A percentile compares a stretch with the other conserved stretches of the same genome.
Conservation (phyloP, 805 yeast species). For the Wickerhamomyces canadensis region DNA sequence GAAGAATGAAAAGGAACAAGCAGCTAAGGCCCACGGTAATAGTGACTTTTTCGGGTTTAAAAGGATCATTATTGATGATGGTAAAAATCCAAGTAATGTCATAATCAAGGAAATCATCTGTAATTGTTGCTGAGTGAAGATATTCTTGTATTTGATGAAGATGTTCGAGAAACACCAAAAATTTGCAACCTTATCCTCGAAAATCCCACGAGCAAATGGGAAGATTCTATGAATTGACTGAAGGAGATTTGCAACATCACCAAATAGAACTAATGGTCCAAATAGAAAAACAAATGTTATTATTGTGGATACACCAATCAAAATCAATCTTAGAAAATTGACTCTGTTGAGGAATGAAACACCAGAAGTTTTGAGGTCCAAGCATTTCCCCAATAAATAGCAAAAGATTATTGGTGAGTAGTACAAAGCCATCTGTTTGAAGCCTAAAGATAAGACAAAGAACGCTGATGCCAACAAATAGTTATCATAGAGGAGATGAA, state of each 20-base stretch:
- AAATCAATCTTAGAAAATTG: constrained; percentile 50
- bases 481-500: constrained; percentile 58
- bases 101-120: constrained; percentile 50
- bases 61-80: constrained; percentile 47
- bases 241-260: constrained; percentile 31
- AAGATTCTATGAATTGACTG: constrained; percentile 72
- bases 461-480: constrained; percentile 65
- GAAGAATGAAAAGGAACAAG: constrained; percentile 82
- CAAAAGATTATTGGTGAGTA: constrained; percentile 87
- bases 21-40: constrained; percentile 69
- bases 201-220: constrained; percentile 89
- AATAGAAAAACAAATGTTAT: constrained; percentile 45
- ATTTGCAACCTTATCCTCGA: constrained; percentile 96
- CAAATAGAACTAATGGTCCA: constrained; percentile 53
- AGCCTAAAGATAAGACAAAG: constrained; percentile 72
- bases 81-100: constrained; percentile 50
- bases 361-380: constrained; percentile 17
- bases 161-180: constrained; percentile 95
- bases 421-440: constrained; percentile 94
- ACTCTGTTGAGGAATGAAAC: constrained; percentile 31
- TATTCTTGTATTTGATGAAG: constrained; percentile 58
- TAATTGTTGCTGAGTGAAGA: constrained; percentile 51
- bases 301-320: constrained; percentile 61
- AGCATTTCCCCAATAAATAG: constrained; percentile 56
- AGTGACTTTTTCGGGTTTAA: constrained; percentile 46